Percentiles rank a stretch among this genome's conserved stretches.
Conservation (phyloP, 495 filamentous ascomycete genomes). For the Amphirosellinia nigrospora region DNA sequence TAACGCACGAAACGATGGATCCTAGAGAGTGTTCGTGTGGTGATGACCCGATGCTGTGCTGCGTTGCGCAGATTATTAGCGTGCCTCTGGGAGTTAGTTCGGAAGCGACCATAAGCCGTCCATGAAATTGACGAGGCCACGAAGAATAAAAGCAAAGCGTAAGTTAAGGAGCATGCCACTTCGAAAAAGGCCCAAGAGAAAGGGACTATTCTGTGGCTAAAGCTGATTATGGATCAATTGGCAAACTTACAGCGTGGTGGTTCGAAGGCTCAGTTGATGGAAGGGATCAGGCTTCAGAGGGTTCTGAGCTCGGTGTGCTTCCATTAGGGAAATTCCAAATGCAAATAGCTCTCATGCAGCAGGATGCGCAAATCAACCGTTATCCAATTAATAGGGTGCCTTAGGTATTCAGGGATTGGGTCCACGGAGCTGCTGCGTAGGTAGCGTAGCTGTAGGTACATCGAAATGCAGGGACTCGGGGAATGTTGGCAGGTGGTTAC, state of each 20-base stretch:
- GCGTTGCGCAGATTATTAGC: conserved; percentile 20
- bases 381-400: not conserved
- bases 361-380: conserved; percentile 8
- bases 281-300: conserved; percentile 14
- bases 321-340: conserved; percentile 20
- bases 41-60: not conserved
- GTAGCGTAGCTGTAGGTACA: not conserved
- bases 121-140: conserved; percentile 14
- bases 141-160: not conserved
- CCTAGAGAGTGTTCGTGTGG: not conserved
- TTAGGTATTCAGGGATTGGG: conserved; percentile 13
- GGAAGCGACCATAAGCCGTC: conserved; percentile 14
- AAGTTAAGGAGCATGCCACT: not conserved
- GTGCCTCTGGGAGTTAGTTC: conserved; percentile 10
- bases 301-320: not conserved
- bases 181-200: not conserved
- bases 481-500: not conserved
- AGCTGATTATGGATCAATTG: conserved; percentile 11
- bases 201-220: not conserved
- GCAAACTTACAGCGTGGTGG: conserved; percentile 2
- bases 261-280: conserved; percentile 3
- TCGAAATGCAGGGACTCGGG: conserved; percentile 27
- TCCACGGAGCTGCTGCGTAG: conserved; percentile 10
- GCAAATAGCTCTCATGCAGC: conserved; percentile 14
- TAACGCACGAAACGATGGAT: not conserved